Evolutionary conservation across 2,329 filamentous ascomycete genomes (phyloP), one percentile per base, ranked within the genome.

Genomic region (Ceratocystis ficicola): DNA sequence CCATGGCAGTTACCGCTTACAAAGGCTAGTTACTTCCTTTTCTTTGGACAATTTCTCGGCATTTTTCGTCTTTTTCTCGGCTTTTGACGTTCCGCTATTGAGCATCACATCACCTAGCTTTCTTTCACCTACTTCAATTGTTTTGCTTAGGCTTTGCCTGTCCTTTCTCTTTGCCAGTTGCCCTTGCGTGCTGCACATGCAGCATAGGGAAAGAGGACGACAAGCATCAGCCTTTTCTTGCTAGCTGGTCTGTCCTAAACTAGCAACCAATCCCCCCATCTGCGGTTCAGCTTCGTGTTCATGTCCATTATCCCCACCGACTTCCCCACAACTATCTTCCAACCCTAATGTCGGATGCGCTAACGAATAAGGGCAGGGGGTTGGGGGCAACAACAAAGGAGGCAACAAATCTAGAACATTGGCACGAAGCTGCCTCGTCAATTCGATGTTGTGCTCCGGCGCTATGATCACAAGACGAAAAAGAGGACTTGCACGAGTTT

Each of bases 241-340:
- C 52, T 36, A n/a, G 55, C 28, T 30, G 30, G 55, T 36, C 55
- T 59, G 55, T 59, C 55, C 55, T 59, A 59, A 59, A 59, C 55
- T 25, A 59, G 55, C 55, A 59, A 36, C 8, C 55, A 59, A 59
- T 59, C 55, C 36, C 36, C 36, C n/a, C 28, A 20, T 59, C 55
- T 17, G n/a, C 2, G 55, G 25, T 30, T 59, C 28, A 59, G 55
- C 55, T 59, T 59, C 55, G 55, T 59, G 55, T 59, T 59, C 28
- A 20, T 59, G 55, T 59, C 36, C 28, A 20, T 59, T 15, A 36
- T 59, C 55, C 55, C 55, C 55, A 59, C 55, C 55, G 22, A 32
- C 55, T 59, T 59, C 55, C 17, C 55, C 55, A 59, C 28, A 59
- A 32, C 5, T 32, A n/a, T 15, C 28, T 20, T 36, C 32, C 22